Percentiles rank a stretch among this genome's conserved stretches.
These are phyloP conservation scores for Lathyrus tuberosus DNA, from an alignment of 306 rosid genomes.

Conservation along the genomic window DNA sequence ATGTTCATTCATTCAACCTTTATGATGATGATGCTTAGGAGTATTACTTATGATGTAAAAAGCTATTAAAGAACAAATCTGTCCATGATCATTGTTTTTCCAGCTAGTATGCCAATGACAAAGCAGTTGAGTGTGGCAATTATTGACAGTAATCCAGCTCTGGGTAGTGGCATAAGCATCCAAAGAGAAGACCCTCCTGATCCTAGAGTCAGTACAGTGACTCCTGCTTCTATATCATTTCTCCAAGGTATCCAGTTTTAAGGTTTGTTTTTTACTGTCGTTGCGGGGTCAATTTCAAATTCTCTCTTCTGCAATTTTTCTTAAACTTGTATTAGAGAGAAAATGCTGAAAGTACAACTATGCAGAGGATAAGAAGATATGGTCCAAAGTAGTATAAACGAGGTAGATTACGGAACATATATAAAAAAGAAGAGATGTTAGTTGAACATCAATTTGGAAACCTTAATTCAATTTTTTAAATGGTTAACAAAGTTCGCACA, in stretches of 20 bases:
- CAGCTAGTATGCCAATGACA: slow-evolving; percentile 91
- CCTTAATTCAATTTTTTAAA: neutral
- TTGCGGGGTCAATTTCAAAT: slow-evolving; percentile 12
- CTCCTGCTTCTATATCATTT: slow-evolving; percentile 82
- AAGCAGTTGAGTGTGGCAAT: slow-evolving; percentile 89
- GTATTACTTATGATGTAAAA: slow-evolving; percentile 16
- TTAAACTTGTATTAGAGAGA: slow-evolving; percentile 6
- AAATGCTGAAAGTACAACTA: slow-evolving; percentile 9
- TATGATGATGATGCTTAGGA: slow-evolving; percentile 15
- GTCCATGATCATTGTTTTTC: slow-evolving; percentile 37
- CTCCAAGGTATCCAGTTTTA: slow-evolving; percentile 69
- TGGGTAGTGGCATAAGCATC: slow-evolving; percentile 50
- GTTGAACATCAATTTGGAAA: neutral
- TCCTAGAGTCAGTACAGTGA: slow-evolving; percentile 94
- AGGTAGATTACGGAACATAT: neutral
- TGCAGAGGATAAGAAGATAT: slow-evolving; percentile 11
- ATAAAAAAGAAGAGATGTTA: neutral
- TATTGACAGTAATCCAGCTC: slow-evolving; percentile 91
- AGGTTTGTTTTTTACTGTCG: slow-evolving; percentile 25
- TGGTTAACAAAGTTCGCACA: neutral
- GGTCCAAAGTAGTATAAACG: slow-evolving; percentile 1
- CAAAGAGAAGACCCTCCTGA: slow-evolving; percentile 84
- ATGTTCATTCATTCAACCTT: neutral
- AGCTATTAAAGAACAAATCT: slow-evolving; percentile 15
- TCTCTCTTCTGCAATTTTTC: neutral